phyloP scores from a whole-genome alignment of 805 yeast genomes.

The Hanseniaspora nectarophila region DNA sequence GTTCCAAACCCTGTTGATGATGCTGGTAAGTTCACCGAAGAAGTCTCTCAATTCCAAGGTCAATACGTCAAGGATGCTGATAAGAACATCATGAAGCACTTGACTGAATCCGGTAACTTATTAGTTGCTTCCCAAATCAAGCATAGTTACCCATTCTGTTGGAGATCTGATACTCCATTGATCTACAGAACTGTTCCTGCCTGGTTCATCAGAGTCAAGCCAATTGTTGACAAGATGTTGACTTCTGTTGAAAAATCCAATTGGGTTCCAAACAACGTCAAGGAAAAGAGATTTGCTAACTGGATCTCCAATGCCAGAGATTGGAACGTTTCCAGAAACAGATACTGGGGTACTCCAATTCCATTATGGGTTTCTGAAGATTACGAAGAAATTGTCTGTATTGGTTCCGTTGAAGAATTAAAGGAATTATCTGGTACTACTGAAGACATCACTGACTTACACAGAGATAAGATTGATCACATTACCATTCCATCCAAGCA shows the following conservation, averaged over 20 bases:
- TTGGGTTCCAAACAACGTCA: slow-evolving; percentile 88
- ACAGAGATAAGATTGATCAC: slow-evolving; percentile 83
- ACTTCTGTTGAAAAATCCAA: slow-evolving; percentile 71
- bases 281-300: slow-evolving; percentile 90
- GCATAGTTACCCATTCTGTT: slow-evolving; percentile 98
- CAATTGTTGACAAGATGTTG: slow-evolving; percentile 79
- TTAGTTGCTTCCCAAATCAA: slow-evolving; percentile 69
- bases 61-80: slow-evolving; percentile 92
- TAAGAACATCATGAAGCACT: slow-evolving; percentile 69
- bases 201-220: slow-evolving; percentile 89
- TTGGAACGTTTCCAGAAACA: slow-evolving; percentile 96
- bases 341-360: slow-evolving; percentile 99
- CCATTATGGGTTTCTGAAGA: slow-evolving; percentile 97
- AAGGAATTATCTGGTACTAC: slow-evolving; percentile 66
- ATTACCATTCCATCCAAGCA: slow-evolving; percentile 83
- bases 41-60: slow-evolving; percentile 66
- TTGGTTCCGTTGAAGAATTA: slow-evolving; percentile 83
- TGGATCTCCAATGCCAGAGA: slow-evolving; percentile 99
- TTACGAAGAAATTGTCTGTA: slow-evolving; percentile 79
- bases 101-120: slow-evolving; percentile 66
- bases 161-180: slow-evolving; percentile 99
- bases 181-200: slow-evolving; percentile 94
- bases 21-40: slow-evolving; percentile 67
- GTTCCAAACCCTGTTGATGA: slow-evolving; percentile 97
- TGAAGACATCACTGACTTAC: slow-evolving; percentile 72